Base-by-base conservation (phyloP, 1,284 basidiomycete species). In the Sanghuangporus baumii region DNA sequence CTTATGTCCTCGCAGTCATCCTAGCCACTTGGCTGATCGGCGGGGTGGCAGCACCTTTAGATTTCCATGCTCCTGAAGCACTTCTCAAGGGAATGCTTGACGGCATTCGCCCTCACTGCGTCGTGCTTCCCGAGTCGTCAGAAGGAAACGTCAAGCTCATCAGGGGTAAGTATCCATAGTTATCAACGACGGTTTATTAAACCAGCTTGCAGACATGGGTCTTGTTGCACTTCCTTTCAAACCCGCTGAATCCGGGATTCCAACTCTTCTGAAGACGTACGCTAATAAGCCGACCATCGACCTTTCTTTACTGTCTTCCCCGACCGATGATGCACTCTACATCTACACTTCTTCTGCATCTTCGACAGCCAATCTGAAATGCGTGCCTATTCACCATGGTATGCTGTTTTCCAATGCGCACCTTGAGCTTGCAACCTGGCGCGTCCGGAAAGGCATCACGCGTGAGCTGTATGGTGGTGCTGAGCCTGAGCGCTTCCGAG, bases 321-420 rank as follows among this genome's bases (percentile, higher is more conserved):
- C 62, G 14, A 18, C 18, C 9, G 62, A 59, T 36, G 57, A 59
- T 51, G 69, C 69, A 8, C 54, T 75, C 8, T 74, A 73, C 59
- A 50, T 75, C 6, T 72, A 73, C 59, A 75, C 74, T 2, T 75
- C 74, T 2, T 75, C 74, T 9, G 74, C 74, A 3, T 74, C 74
- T 4, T 71, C 72, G 3, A 65, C 70, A n/a, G 57, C 66, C 43
- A 75, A 74, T 57, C 69, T 75, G 52, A 75, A 75, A 67, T 74
- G 73, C 56, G 74, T 75, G 14, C 71, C 73, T 4, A 55, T 74
- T 5, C 71, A 66, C 18, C 74, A 75, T 66, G 60, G 65, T 18
- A 71, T 68, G 50, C 61, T 75, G 48, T 58, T 73, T 14, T 51
- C 63, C 18, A 70, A 71, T 9, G 67, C 70, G 16, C 60, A 61